A percentile compares a stretch with the other conserved stretches of the same genome.
Conservation (phyloP, 1,284 basidiomycete genomes). For the Leucoagaricus sp. region DNA sequence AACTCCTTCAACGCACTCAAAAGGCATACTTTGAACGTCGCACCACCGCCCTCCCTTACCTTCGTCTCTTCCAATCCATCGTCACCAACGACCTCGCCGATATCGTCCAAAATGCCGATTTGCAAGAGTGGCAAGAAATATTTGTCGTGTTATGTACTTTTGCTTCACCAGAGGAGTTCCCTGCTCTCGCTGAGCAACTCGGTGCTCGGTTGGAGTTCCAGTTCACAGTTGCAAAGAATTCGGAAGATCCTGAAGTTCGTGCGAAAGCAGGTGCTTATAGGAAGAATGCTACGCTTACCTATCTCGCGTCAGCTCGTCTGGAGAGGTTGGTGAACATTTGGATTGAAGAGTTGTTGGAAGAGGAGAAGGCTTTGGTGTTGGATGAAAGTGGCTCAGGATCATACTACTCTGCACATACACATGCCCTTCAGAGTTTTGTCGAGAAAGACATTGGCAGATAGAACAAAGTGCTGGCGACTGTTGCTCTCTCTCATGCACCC, state of each 20-base stretch:
- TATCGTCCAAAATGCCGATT: conserved; percentile 94
- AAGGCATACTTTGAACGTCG: conserved; percentile 91
- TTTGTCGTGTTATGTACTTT: conserved; percentile 98
- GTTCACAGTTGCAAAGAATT: conserved; percentile 58
- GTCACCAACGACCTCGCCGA: conserved; percentile 91
- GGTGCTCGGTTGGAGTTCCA: conserved; percentile 90
- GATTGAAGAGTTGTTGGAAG: conserved; percentile 90
- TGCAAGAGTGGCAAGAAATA: conserved; percentile 95
- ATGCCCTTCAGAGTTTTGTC: conserved; percentile 91
- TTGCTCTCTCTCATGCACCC: conserved; percentile 52
- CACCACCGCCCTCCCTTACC: conserved; percentile 80
- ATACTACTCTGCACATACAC: conserved; percentile 83
- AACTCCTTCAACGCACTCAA: conserved; percentile 89
- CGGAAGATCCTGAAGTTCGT: conserved; percentile 38
- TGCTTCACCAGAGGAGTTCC: conserved; percentile 84
- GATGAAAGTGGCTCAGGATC: conserved; percentile 55
- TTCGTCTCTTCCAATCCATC: conserved; percentile 95
- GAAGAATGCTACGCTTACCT: conserved; percentile 92
- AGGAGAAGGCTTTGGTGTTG: conserved; percentile 61
- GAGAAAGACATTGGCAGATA: conserved; percentile 95
- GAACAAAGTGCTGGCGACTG: conserved; percentile 87
- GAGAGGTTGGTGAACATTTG: conserved; percentile 93
- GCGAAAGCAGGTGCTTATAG: conserved; percentile 58
- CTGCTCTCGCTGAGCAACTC: conserved; percentile 86
- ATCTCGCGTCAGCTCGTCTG: conserved; percentile 87